Evolutionary conservation across 257 asterid species (phyloP).

Genomic region (Cinchona pubescens): DNA sequence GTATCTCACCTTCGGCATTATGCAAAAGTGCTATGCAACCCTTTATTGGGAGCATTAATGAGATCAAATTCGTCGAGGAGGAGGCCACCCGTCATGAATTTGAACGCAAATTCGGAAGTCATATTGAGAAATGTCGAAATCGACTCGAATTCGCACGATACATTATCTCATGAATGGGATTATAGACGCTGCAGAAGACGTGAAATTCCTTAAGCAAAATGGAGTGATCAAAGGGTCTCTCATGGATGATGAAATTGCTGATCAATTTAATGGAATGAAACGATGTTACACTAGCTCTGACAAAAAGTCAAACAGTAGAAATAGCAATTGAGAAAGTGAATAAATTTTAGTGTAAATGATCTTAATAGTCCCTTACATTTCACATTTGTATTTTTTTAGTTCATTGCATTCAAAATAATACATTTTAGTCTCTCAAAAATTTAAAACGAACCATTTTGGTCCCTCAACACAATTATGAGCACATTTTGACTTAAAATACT

Average conservation of each 20-base stretch:
- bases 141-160: constrained; percentile 43
- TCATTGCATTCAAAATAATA: too few species aligned
- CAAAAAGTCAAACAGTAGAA: constrained; percentile 28
- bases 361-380: too few species aligned
- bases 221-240: constrained; percentile 32
- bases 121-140: constrained; percentile 39
- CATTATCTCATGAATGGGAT: constrained; percentile 54
- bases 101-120: constrained; percentile 38
- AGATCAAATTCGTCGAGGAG: constrained; percentile 24
- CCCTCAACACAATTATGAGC: too few species aligned
- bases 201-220: constrained; percentile 34
- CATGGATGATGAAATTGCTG: constrained; percentile 37
- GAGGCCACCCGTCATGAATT: constrained; percentile 35
- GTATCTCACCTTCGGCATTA: constrained; percentile 18
- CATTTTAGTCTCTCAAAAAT: too few species aligned
- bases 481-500: too few species aligned
- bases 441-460: too few species aligned
- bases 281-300: constrained; percentile 23
- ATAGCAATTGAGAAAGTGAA: constrained; percentile 40
- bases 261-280: constrained; percentile 41
- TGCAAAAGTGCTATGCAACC: constrained; percentile 25
- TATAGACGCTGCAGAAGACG: constrained; percentile 38
- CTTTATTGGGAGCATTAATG: constrained; percentile 23
- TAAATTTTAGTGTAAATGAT: background rate
- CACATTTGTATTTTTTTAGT: too few species aligned